A percentile compares a stretch with the other conserved stretches of the same genome.
These are phyloP conservation scores for Yamadazyma trypodendri DNA, from an alignment of 1,139 yeast genomes.

Conservation along the genomic window DNA sequence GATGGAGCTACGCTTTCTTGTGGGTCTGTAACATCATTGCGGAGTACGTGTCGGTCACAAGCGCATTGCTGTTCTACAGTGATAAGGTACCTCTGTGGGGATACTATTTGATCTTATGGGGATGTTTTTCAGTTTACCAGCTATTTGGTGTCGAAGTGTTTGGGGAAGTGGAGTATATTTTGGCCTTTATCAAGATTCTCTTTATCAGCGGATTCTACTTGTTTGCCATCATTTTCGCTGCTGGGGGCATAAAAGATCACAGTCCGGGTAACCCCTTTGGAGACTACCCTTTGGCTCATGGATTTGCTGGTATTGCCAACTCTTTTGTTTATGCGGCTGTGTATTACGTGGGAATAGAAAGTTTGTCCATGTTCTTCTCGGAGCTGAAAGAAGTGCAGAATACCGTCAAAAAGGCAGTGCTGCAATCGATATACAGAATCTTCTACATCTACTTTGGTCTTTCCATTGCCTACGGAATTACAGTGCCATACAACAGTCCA, in stretches of 20 bases:
- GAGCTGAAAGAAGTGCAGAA: constrained; percentile 59
- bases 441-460: constrained; percentile 41
- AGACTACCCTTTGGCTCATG: constrained; percentile 40
- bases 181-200: constrained; percentile 37
- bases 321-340: constrained; percentile 56
- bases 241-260: constrained; percentile 42
- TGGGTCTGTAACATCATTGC: constrained; percentile 23
- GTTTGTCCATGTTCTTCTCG: constrained; percentile 65
- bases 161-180: constrained; percentile 45
- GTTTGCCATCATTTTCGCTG: constrained; percentile 40
- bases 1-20: constrained; percentile 44
- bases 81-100: constrained; percentile 35
- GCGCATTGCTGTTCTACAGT: constrained; percentile 27
- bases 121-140: constrained; percentile 33
- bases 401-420: constrained; percentile 55
- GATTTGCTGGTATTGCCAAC: constrained; percentile 38
- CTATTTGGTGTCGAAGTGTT: constrained; percentile 41
- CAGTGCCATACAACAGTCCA: constrained; percentile 40
- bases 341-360: constrained; percentile 67
- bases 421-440: constrained; percentile 42
- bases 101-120: constrained; percentile 34
- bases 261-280: constrained; percentile 40
- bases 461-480: constrained; percentile 40
- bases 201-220: constrained; percentile 43
- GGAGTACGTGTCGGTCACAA: constrained; percentile 26